These are phyloP conservation scores for Adansonia grandidieri DNA, from an alignment of 441 rosid genomes.

Conservation along the genomic window DNA sequence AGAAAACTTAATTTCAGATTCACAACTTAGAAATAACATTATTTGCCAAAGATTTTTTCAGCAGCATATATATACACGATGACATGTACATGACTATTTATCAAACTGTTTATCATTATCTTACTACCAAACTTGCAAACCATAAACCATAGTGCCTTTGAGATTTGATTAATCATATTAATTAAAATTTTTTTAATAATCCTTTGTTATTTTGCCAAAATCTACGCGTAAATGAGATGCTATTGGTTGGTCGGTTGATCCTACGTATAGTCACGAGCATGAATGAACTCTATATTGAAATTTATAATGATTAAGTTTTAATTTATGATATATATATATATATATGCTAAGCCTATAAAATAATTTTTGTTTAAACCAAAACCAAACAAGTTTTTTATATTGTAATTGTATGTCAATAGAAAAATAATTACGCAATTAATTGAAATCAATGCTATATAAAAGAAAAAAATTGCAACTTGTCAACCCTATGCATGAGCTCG, in stretches of 20 bases:
- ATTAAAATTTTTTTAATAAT: not conserved
- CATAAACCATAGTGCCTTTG: not conserved
- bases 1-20: not conserved
- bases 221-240: slow-evolving; percentile 32
- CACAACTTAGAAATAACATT: not conserved
- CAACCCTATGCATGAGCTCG: not conserved
- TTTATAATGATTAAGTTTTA: not conserved
- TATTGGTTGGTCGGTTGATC: slow-evolving; percentile 48
- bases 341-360: not conserved
- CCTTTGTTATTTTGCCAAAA: slow-evolving; percentile 2
- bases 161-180: too few relatives aligned
- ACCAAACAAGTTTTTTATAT: slow-evolving; percentile 1
- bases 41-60: not conserved
- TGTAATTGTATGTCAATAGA: not conserved
- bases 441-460: not conserved
- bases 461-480: not conserved
- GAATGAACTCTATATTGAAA: slow-evolving; percentile 9
- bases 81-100: slow-evolving; percentile 9
- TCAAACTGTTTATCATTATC: not conserved
- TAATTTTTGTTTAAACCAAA: not conserved
- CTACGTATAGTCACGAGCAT: slow-evolving; percentile 28
- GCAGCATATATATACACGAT: not conserved
- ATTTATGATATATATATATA: not conserved
- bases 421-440: not conserved
- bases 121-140: slow-evolving; percentile 12